Evolutionary conservation across 2,329 filamentous ascomycete genomes (phyloP), one percentile per base, ranked within the genome.

Genomic region (Colletotrichum destructivum): DNA sequence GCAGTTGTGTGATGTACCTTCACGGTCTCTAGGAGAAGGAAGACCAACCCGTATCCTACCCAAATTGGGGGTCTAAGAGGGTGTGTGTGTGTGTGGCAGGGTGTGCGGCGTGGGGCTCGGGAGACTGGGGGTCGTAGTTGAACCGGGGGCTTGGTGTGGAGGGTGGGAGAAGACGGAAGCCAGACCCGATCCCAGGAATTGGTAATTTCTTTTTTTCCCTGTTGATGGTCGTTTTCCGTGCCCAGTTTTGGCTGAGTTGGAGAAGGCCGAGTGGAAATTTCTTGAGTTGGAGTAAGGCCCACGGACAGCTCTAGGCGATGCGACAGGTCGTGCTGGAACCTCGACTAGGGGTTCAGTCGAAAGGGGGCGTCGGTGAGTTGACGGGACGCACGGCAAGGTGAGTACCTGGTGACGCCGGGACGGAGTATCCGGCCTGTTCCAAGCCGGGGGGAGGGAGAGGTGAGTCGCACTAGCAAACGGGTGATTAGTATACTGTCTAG

Each of bases 91-190:
- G 55, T 49, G 68, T 52, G 23, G 40, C 42, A 63, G 59, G 64
- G 64, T 59, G 69, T 63, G 52, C 65, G 65, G 69, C 69, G 69
- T 71, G 64, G 69, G 51, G 57, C 59, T 8, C 69, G 69, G 64
- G 64, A 71, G 69, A 63, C 64, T 26, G 64, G 64, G 64, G 61
- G 47, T 62, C 11, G 35, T 26, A 12, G 56, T 66, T 44, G 63
- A 35, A 47, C 55, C 62, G 56, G 49, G 67, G 56, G 26, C 35
- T 71, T 18, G 51, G 44, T 54, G 69, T 71, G 59, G 59, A 71
- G 64, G 57, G 65, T 71, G 69, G 69, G 69, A 71, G 21, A 71
- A 71, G 64, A 69, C 69, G 69, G 69, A 71, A 71, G 57, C 69
- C 69, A 69, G 59, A 71, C 65, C 69, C 65, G 69, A 71, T 71